These are phyloP conservation scores for Wickerhamiella nectarea DNA, from an alignment of 805 yeast genomes.

Conservation along the genomic window DNA sequence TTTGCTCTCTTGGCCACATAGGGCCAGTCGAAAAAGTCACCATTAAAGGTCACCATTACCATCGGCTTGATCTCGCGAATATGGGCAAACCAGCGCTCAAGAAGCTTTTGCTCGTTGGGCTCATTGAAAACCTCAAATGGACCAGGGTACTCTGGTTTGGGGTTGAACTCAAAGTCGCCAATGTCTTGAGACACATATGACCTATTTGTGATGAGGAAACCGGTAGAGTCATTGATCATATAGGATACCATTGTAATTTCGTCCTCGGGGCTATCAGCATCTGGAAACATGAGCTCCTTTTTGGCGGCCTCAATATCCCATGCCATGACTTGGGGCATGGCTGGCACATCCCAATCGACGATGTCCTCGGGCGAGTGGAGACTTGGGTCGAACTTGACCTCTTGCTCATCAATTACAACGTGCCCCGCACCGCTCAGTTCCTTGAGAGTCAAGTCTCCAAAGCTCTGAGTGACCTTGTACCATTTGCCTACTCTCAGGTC, in stretches of 20 bases:
- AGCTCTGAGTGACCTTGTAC: slow-evolving; percentile 64
- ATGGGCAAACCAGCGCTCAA: slow-evolving; percentile 76
- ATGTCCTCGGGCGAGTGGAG: slow-evolving; percentile 5
- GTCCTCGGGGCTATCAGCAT: slow-evolving; percentile 52
- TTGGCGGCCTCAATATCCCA: slow-evolving; percentile 97
- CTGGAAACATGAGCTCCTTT: slow-evolving; percentile 93
- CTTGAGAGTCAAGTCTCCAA: slow-evolving; percentile 39
- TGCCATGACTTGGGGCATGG: slow-evolving; percentile 45
- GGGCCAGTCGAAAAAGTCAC: slow-evolving; percentile 99
- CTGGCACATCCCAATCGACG: slow-evolving; percentile 9
- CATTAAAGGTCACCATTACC: slow-evolving; percentile 95
- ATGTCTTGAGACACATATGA: slow-evolving; percentile 91
- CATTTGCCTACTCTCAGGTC: slow-evolving; percentile 87
- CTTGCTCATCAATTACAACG: slow-evolving; percentile 8
- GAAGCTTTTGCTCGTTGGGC: slow-evolving; percentile 60
- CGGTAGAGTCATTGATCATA: slow-evolving; percentile 92
- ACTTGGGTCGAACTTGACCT: slow-evolving; percentile 4
- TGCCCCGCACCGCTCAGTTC: slow-evolving; percentile 28
- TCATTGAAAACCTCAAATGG: slow-evolving; percentile 82
- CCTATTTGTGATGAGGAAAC: slow-evolving; percentile 82
- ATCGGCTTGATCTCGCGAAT: slow-evolving; percentile 80
- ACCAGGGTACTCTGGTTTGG: slow-evolving; percentile 92
- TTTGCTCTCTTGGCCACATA: slow-evolving; percentile 82
- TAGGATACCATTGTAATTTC: slow-evolving; percentile 98
- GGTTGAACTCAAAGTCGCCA: slow-evolving; percentile 94